phyloP scores from a whole-genome alignment of 2,329 filamentous ascomycete species.

The Cladosporium sp. region DNA sequence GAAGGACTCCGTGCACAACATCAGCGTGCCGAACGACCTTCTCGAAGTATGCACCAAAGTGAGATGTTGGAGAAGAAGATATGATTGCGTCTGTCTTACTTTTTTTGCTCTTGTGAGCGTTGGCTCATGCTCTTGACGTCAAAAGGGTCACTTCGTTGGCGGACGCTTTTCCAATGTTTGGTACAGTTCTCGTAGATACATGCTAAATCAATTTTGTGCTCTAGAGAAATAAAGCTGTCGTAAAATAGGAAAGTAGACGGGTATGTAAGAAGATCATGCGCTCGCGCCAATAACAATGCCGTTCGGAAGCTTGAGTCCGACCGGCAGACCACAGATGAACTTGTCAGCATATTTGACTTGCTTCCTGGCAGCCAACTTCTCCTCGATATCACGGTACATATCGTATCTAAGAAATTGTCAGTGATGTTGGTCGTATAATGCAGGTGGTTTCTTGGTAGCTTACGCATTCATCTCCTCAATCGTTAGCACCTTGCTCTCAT shows the following conservation, averaged over 20 bases:
- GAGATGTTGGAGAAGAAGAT: neutral
- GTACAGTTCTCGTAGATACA: neutral
- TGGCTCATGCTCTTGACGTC: neutral
- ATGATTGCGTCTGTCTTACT: neutral
- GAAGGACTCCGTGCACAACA: neutral
- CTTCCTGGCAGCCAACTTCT: slow-evolving; percentile 39
- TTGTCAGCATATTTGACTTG: slow-evolving; percentile 22
- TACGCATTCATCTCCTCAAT: slow-evolving; percentile 70
- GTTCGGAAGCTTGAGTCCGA: slow-evolving; percentile 10
- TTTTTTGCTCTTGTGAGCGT: neutral
- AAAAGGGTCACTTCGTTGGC: neutral
- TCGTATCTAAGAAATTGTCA: slow-evolving; percentile 50
- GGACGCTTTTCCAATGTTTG: neutral
- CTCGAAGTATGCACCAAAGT: neutral
- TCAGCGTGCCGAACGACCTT: neutral
- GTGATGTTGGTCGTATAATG: neutral
- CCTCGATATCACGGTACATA: slow-evolving; percentile 59
- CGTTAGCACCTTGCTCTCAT: slow-evolving; percentile 62
- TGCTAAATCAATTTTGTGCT: neutral
- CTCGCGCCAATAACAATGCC: slow-evolving; percentile 13
- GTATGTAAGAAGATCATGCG: slow-evolving; percentile 7
- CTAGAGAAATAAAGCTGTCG: neutral
- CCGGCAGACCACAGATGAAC: slow-evolving; percentile 12
- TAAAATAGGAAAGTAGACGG: neutral
- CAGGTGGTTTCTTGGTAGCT: slow-evolving; percentile 38